Base-by-base conservation (phyloP, 2,329 filamentous ascomycete genomes). In the Fusarium solani-melongenae region DNA sequence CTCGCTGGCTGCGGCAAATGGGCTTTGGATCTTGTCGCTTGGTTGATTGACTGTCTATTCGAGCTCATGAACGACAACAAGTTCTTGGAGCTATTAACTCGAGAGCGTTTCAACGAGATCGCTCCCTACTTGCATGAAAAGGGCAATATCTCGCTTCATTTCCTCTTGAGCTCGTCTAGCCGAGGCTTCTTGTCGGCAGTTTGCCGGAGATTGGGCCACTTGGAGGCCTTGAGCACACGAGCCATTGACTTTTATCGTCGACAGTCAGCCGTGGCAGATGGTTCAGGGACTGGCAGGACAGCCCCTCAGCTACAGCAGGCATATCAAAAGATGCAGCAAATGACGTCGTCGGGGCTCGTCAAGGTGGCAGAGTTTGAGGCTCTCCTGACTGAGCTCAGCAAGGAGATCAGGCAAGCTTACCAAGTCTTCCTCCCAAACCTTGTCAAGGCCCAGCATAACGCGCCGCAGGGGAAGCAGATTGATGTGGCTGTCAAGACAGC, bases 1-100 rank as follows among this genome's bases (percentile, higher is more conserved):
- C 84, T 97, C 12, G 88, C 92, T 6, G 93, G 94, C 24, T 92
- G 94, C 63, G 90, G 93, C 5, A 92, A 89, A 78, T 98, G 95
- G 95, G 90, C 90, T 1, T 86, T 95, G 38, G 92, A 96, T 69
- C 85, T 97, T 15, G 81, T 92, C 53, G 85, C 88, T 3, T 92
- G 90, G 89, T 80, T 92, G 12, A 84, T 85, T n/a, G 89, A 92
- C 75, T 85, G 85, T 20, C 82, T 92, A 3, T 89, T 91, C 69
- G 82, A 85, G 44, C 85, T 92, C 12, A 83, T 88, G 58, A 85
- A 87, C 58, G 88, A 90, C 67, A 78, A 78, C 4, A 83, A 84
- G 55, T 89, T 90, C 71, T 84, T 86, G 76, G 82, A 83, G 44
- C 84, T 89, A 5, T 82, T 91, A n/a, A 78, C 82, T 7, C 84